Conservation (phyloP, 78 protist species). For the Polysphondylium violaceum region DNA sequence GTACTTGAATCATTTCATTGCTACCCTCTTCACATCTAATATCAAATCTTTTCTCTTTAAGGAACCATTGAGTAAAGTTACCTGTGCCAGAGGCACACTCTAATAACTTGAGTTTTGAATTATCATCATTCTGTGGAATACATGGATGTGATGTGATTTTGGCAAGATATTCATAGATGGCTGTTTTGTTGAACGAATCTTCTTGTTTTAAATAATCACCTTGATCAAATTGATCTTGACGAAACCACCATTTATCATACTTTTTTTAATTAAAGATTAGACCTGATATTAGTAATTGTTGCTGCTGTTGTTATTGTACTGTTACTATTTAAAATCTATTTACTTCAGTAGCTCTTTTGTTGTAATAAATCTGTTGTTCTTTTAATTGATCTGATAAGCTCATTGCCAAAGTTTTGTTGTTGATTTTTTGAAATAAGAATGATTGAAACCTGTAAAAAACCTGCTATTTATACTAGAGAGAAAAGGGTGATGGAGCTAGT, state of each 20-base stretch:
- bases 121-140: background rate
- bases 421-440: background rate
- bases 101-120: background rate
- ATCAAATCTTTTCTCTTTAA: background rate
- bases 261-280: background rate
- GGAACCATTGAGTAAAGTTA: slow-evolving; percentile 34
- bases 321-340: background rate
- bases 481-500: background rate
- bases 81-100: slow-evolving; percentile 45
- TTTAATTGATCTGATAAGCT: background rate
- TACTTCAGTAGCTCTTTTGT: slow-evolving; percentile 13
- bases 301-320: background rate
- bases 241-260: slow-evolving; percentile 46
- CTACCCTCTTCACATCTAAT: slow-evolving; percentile 54
- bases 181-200: background rate
- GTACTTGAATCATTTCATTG: slow-evolving; percentile 14
- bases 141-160: background rate
- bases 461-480: background rate
- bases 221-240: slow-evolving; percentile 12
- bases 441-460: background rate
- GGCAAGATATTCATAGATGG: background rate
- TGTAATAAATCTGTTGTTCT: slow-evolving; percentile 14
- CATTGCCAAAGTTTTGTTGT: background rate
- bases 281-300: background rate
- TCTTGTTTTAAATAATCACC: background rate